phyloP scores from a whole-genome alignment of 2,329 filamentous ascomycete genomes.

The Xylaria sp. region DNA sequence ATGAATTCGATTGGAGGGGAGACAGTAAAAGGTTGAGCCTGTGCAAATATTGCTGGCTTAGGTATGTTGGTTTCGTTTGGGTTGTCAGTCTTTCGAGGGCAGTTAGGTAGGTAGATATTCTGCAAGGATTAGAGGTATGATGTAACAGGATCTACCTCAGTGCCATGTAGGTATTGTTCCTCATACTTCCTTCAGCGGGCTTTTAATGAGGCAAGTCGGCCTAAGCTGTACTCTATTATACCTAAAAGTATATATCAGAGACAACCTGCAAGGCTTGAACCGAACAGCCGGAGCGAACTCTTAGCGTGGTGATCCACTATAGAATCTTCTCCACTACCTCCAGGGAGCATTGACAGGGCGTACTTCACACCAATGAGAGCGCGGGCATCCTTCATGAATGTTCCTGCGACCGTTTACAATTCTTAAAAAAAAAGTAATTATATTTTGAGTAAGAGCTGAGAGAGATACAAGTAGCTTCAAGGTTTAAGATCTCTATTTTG shows the following conservation, averaged over 20 bases:
- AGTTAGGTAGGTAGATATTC: background rate
- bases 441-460: no score
- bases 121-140: slow-evolving; percentile 23
- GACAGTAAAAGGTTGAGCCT: slow-evolving; percentile 11
- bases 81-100: background rate
- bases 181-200: slow-evolving; percentile 12
- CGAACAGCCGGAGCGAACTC: slow-evolving; percentile 11
- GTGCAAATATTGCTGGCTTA: slow-evolving; percentile 21
- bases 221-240: background rate
- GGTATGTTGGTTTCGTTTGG: background rate
- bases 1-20: slow-evolving; percentile 42
- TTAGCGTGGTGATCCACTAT: slow-evolving; percentile 16
- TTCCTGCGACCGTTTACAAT: background rate
- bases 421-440: background rate
- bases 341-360: background rate
- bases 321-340: slow-evolving; percentile 6
- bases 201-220: background rate
- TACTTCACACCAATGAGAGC: slow-evolving; percentile 14
- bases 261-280: slow-evolving; percentile 21
- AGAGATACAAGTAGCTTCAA: no score
- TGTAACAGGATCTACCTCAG: slow-evolving; percentile 27
- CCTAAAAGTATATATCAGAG: slow-evolving; percentile 13
- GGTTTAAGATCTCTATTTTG: no score
- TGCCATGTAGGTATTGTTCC: background rate
- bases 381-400: background rate